Percentiles rank a stretch among this genome's conserved stretches.
phyloP scores from a whole-genome alignment of 1,139 yeast species.

The Blastobotrys illinoisensis region DNA sequence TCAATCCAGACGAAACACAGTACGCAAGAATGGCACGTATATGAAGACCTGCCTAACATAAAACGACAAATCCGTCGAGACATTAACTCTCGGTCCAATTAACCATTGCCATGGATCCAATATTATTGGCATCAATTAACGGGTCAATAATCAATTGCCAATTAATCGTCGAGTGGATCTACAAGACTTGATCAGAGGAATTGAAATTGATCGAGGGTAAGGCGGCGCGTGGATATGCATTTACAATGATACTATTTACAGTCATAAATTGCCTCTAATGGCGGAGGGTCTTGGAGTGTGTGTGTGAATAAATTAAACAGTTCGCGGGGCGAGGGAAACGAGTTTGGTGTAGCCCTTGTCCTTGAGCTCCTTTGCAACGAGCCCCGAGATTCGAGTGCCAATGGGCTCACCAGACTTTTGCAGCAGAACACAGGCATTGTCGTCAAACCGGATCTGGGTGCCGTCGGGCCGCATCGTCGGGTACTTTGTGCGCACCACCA shows the following conservation, averaged over 20 bases:
- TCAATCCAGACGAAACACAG: background rate
- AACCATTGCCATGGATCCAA: background rate
- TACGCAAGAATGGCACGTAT: background rate
- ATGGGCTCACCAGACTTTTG: constrained; percentile 91
- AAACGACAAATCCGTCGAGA: background rate
- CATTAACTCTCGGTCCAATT: background rate
- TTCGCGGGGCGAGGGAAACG: constrained; percentile 86
- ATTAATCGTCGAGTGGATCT: too few relatives aligned
- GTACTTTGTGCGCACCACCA: constrained; percentile 88
- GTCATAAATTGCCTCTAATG: background rate
- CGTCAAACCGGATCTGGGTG: constrained; percentile 80
- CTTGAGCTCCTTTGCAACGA: constrained; percentile 87
- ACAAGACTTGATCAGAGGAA: too few relatives aligned
- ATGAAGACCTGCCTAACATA: background rate
- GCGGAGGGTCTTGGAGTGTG: background rate
- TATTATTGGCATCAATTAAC: too few relatives aligned
- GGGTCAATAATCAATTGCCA: too few relatives aligned
- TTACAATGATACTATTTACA: background rate
- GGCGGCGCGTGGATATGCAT: too few relatives aligned
- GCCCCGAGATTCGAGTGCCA: constrained; percentile 89
- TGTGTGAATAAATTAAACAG: constrained; percentile 45
- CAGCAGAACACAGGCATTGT: constrained; percentile 92
- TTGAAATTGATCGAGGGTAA: too few relatives aligned
- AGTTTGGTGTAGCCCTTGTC: constrained; percentile 82
- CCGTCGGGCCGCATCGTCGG: constrained; percentile 86